Base-by-base conservation (phyloP, 1,284 basidiomycete species). In the Trametes hirsuta region DNA sequence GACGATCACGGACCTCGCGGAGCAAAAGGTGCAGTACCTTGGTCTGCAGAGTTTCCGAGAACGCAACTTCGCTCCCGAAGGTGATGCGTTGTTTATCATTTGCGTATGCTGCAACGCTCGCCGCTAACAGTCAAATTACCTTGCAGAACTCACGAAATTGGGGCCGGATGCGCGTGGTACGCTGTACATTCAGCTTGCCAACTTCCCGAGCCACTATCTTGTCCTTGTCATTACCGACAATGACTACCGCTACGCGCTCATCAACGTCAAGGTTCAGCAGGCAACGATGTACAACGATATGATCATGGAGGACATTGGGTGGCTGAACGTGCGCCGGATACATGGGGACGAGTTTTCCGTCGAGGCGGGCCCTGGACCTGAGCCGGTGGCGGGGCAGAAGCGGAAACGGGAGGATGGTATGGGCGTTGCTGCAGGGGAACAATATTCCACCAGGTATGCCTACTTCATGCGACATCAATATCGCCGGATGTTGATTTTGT, bases 141-240 rank as follows among this genome's bases (percentile, higher is more conserved):
- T 6, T 48, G 30, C 65, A 91, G 90, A 91, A 69, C 57, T 86
- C 39, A 70, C 71, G 30, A 91, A 90, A 68, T 78, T 93, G 47
- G 90, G 90, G 1, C 74, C 78, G 3, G 72, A 80, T 14, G 78
- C 81, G 10, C 84, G 82, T 45, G 82, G 80, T 25, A 80, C 73
- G 48, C 76, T 93, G 36, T 93, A 85, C 71, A 87, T 93, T 61
- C 85, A 87, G 65, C 81, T 94, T 14, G 73, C 84, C 41, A 87
- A 81, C 64, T 91, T 87, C 69, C 85, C 85, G 0, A 79, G 77
- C 39, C 85, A 93, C 69, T 93, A 92, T 70, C 84, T 93, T 21
- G 89, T 93, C 11, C 79, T 90, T 41, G 86, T 90, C 47, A 87
- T 94, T 65, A 87, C 87, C 0, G 90, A 92, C 68, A 83, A 87